These are phyloP conservation scores for Ogataea salicorniae DNA, from an alignment of 805 yeast species.

Conservation along the genomic window DNA sequence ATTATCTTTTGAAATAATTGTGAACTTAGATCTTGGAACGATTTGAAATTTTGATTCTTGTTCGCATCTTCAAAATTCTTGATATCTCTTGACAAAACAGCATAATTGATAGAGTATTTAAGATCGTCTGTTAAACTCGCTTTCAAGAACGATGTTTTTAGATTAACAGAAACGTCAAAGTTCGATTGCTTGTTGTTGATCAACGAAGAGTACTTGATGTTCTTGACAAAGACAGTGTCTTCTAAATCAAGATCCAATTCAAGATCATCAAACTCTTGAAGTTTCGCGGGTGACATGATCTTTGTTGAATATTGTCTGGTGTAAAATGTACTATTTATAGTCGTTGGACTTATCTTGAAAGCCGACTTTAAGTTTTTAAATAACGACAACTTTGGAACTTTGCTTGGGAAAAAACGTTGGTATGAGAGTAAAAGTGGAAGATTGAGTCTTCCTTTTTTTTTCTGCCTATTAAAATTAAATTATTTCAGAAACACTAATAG, in stretches of 20 bases:
- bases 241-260: constrained; percentile 1
- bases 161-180: constrained; percentile 38
- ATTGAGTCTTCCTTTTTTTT: too few species aligned
- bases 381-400: constrained; percentile 1
- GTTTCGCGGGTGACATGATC: background rate
- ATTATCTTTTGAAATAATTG: constrained; percentile 16
- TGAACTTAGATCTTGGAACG: constrained; percentile 35
- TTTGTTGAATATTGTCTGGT: background rate
- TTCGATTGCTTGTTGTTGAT: constrained; percentile 9
- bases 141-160: constrained; percentile 60
- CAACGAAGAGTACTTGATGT: constrained; percentile 31
- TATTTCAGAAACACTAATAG: too few species aligned
- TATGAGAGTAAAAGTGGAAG: too few species aligned
- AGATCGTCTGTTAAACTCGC: constrained; percentile 84
- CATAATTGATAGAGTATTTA: constrained; percentile 80
- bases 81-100: constrained; percentile 70
- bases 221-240: constrained; percentile 46
- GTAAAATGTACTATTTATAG: background rate
- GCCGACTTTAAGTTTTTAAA: constrained; percentile 1
- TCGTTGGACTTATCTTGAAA: background rate
- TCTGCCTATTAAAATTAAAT: too few species aligned
- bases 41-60: constrained; percentile 35
- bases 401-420: too few species aligned
- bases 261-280: background rate
- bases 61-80: constrained; percentile 42